Evolutionary conservation across 371 early-diverging fungal genomes (phyloP), one percentile per base, ranked within the genome.

Genomic region (Mucor saturninus): DNA sequence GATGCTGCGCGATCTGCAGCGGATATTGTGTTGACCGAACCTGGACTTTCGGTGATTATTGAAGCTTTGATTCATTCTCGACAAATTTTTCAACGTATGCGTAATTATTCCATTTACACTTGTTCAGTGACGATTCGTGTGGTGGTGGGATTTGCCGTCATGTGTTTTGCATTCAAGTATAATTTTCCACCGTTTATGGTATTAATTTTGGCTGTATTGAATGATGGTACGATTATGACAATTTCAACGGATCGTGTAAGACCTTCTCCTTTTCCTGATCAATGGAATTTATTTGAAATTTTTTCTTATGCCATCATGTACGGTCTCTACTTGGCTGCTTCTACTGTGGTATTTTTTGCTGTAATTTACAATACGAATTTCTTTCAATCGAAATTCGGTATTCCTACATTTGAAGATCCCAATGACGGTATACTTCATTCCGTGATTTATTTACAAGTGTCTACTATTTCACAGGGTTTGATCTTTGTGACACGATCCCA

Each of bases 1-100:
- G 88, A 88, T 62, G 88, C 87, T 54, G 88, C 90, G 32, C 83
- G 87, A 57, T 83, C 84, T 65, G 88, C 88, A 49, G 84, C 87
- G 15, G 86, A 86, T 69, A 88, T 88, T 66, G 89, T 90, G 51
- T 79, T 90, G 60, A 81, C 85, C 26, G 87, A 83, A 54, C 86
- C 88, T 42, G 91, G 91, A 65, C 84, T 91, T 57, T 83, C 84
- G 31, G 84, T 86, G 49, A 83, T 88, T 59, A 82, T 84, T 52
- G 83, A 82, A 52, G 83, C 83, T 49, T 75, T 84, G 54, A 75
- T 80, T 55, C 74, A 74, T 59, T 78, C 84, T 31, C 77, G 86
- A 40, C 80, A 81, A 71, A 84, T 86, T 51, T 86, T 86, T 69
- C 84, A 86, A 57, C 84, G 86, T 49, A 86, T 86, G 85, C 71